A percentile compares a stretch with the other conserved stretches of the same genome.
Conservation (phyloP, 2,329 filamentous ascomycete genomes). For the Botryotinia convoluta region DNA sequence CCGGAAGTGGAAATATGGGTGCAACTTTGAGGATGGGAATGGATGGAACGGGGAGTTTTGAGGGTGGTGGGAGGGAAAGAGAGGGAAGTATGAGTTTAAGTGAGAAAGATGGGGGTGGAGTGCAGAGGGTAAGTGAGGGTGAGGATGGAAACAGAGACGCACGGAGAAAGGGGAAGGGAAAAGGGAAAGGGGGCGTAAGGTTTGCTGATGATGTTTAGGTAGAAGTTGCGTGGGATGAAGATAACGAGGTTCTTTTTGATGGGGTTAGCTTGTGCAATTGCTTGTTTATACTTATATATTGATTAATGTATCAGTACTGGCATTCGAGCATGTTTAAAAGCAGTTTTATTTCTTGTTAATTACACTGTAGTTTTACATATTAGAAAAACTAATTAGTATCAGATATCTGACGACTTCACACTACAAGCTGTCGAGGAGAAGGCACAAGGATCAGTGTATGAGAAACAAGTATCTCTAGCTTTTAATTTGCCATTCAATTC, state of each 20-base stretch:
- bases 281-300: not conserved
- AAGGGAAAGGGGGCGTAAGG: constrained; percentile 3
- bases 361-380: not conserved
- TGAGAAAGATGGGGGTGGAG: not conserved
- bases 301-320: not conserved
- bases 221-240: not conserved
- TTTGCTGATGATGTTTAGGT: constrained; percentile 9
- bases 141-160: not conserved
- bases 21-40: not conserved
- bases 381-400: not conserved
- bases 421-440: not conserved
- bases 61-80: not conserved
- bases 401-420: not conserved
- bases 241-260: not conserved
- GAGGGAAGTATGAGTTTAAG: too few relatives aligned
- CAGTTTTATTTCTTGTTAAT: not conserved
- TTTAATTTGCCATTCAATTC: not conserved
- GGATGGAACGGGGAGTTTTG: not conserved
- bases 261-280: too few relatives aligned
- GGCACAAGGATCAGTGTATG: not conserved
- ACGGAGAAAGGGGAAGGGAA: not conserved
- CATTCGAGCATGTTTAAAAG: not conserved
- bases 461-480: not conserved
- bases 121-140: not conserved
- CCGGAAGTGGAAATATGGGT: not conserved